phyloP scores from a whole-genome alignment of 805 yeast species.

The Tetrapisispora namnaoensis region DNA sequence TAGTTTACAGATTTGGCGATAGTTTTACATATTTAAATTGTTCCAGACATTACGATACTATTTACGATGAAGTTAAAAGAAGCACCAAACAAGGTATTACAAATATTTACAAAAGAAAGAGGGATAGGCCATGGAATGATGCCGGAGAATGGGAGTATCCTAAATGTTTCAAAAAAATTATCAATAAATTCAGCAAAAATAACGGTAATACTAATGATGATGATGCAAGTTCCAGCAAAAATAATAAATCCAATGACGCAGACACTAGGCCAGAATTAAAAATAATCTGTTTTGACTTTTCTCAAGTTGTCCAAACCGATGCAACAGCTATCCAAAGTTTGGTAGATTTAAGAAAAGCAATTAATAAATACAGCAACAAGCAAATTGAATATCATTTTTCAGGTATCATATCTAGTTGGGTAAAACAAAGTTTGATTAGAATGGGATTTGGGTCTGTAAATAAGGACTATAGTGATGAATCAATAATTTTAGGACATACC shows the following conservation, averaged over 20 bases:
- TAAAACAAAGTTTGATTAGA: slow-evolving; percentile 60
- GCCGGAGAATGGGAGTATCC: slow-evolving; percentile 51
- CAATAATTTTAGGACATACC: slow-evolving; percentile 26
- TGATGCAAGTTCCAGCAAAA: too few species aligned
- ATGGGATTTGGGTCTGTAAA: slow-evolving; percentile 66
- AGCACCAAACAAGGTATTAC: slow-evolving; percentile 51
- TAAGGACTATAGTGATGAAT: slow-evolving; percentile 29
- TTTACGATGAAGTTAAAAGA: slow-evolving; percentile 56
- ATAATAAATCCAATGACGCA: background rate
- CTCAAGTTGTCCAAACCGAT: slow-evolving; percentile 66
- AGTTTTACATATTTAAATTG: slow-evolving; percentile 75
- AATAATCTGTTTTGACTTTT: slow-evolving; percentile 72
- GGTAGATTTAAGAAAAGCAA: slow-evolving; percentile 63
- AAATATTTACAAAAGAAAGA: slow-evolving; percentile 24
- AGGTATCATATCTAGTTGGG: slow-evolving; percentile 81
- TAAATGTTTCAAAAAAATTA: slow-evolving; percentile 12
- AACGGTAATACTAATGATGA: slow-evolving; percentile 6
- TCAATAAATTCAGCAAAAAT: slow-evolving; percentile 12
- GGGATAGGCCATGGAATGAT: slow-evolving; percentile 83
- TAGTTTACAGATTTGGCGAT: slow-evolving; percentile 77
- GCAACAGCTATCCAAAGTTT: slow-evolving; percentile 71
- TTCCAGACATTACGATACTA: slow-evolving; percentile 58
- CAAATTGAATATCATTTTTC: slow-evolving; percentile 86
- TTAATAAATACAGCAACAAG: slow-evolving; percentile 64
- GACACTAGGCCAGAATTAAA: slow-evolving; percentile 59